These are phyloP conservation scores for Cajanus cajan DNA, from an alignment of 306 rosid species.

Conservation along the genomic window DNA sequence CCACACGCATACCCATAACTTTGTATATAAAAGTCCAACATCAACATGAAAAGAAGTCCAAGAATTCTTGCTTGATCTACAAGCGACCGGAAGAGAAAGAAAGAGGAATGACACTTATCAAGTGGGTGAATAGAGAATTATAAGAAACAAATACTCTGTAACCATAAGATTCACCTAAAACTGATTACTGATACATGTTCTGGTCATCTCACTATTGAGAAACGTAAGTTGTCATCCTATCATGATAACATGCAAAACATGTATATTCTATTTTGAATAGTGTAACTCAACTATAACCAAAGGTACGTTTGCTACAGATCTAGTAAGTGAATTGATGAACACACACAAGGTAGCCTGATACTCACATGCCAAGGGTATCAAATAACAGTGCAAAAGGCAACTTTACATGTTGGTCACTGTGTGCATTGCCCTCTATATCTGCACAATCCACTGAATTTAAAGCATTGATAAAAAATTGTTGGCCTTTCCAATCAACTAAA, in stretches of 20 bases:
- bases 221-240: neutral
- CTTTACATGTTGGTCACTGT: slow-evolving; percentile 60
- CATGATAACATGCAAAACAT: neutral
- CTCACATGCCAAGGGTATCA: slow-evolving; percentile 75
- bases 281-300: neutral
- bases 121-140: neutral
- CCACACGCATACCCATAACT: neutral
- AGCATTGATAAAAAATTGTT: neutral
- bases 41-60: neutral
- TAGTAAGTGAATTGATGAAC: neutral
- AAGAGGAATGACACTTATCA: neutral
- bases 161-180: neutral
- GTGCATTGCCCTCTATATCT: slow-evolving; percentile 56
- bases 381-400: slow-evolving; percentile 73
- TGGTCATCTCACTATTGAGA: neutral
- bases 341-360: neutral
- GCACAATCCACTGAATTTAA: slow-evolving; percentile 62
- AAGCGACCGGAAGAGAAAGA: neutral
- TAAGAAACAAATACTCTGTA: neutral
- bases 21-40: neutral
- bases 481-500: slow-evolving; percentile 1
- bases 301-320: neutral
- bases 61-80: slow-evolving; percentile 7
- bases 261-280: neutral
- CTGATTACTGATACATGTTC: neutral